Base-by-base conservation (phyloP, 2,329 filamentous ascomycete genomes). In the Monosporascus sp. region DNA sequence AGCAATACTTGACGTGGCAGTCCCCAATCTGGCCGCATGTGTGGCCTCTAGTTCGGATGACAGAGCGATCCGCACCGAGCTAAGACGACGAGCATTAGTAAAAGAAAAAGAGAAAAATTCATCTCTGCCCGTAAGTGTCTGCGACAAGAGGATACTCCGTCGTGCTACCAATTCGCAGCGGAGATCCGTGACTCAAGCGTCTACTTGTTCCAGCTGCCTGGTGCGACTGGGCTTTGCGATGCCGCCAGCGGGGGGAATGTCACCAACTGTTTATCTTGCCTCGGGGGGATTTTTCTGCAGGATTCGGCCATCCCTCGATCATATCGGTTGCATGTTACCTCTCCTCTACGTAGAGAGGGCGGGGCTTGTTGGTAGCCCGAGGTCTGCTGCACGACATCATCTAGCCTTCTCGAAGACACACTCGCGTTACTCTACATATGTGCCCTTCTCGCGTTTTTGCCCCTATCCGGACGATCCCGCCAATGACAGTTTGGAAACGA, bases 1-100 rank as follows among this genome's bases (percentile, higher is more conserved):
- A 61, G 56, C 55, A 55, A 55, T 56, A 59, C 55, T 65, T 65
- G 65, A 67, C 65, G 65, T 67, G 65, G 65, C 64, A 64, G 60
- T 63, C 61, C 55, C 62, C 62, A 62, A 62, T 51, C 54, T 54
- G 62, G 63, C 56, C 60, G 58, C 59, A 45, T 53, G 49, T 57
- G 58, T 57, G 63, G 60, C 60, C 62, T 59, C 57, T 49, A 60
- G 56, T 61, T 60, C 57, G 61, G 63, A 62, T 60, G 61, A 56
- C 57, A 58, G 54, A 61, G 60, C 55, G 52, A 62, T 58, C 59
- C 57, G 54, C 54, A 52, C 60, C 59, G 58, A 60, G 54, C 57
- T 61, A 62, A 60, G 51, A 52, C 52, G 50, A 54, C 55, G 55
- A 56, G 51, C 57, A 57, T 57, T 61, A 59, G 58, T 51, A 61